These are phyloP conservation scores for Insectozyma bohioensis DNA, from an alignment of 1,139 yeast species.

Conservation along the genomic window DNA sequence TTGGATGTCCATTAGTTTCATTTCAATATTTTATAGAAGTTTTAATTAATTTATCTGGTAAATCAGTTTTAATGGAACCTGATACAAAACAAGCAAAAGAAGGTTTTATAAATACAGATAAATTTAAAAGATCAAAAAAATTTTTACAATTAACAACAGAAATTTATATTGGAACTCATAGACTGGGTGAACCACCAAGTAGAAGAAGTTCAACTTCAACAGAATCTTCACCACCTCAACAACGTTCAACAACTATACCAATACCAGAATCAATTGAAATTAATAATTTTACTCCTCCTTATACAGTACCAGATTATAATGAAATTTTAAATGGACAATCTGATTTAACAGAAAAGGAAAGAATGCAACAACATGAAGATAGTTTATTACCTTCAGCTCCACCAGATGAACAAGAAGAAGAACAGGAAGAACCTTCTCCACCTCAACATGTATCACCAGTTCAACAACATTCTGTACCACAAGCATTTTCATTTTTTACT, in stretches of 20 bases:
- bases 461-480: background rate
- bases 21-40: slow-evolving; percentile 87
- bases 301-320: slow-evolving; percentile 28
- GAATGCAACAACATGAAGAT: slow-evolving; percentile 51
- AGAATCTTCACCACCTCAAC: slow-evolving; percentile 4
- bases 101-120: slow-evolving; percentile 70
- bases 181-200: slow-evolving; percentile 33
- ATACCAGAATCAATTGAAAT: slow-evolving; percentile 18
- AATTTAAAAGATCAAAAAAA: slow-evolving; percentile 68
- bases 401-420: slow-evolving; percentile 27
- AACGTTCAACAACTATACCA: slow-evolving; percentile 10
- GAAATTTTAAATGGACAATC: slow-evolving; percentile 17
- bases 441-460: slow-evolving; percentile 4
- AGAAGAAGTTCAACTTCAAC: slow-evolving; percentile 20
- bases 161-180: slow-evolving; percentile 74
- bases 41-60: slow-evolving; percentile 62
- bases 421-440: slow-evolving; percentile 3
- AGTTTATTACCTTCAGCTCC: slow-evolving; percentile 67
- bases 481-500: background rate
- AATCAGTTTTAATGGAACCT: slow-evolving; percentile 30
- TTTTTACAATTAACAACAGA: slow-evolving; percentile 79
- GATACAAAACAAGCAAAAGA: slow-evolving; percentile 4
- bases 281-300: slow-evolving; percentile 22
- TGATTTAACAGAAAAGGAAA: slow-evolving; percentile 51
- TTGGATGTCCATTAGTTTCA: slow-evolving; percentile 69